Base-by-base conservation (phyloP, 148 eudicot species). In the Persicaria maculosa region DNA sequence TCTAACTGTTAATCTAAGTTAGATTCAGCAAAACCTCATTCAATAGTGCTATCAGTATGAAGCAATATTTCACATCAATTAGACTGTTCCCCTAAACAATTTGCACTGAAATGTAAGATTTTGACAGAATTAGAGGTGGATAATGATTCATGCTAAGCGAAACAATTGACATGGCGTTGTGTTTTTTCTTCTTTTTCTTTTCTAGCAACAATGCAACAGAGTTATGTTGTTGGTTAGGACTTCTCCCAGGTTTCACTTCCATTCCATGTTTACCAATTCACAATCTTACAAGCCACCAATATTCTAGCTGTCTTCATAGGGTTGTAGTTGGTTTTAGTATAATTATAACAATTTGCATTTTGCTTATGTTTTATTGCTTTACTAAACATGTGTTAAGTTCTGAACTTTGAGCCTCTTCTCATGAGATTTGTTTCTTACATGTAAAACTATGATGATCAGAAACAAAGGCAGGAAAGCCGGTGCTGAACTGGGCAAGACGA, bases 401-500 rank as follows among this genome's bases (percentile, higher is more conserved):
- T 22, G 36, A 9, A 59, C 20, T 59, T 10, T 2, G 7, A 59
- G 65, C 4, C 36, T 59, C 6, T 40, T 65, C 5, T 40, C 14
- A 1, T 36, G 36, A 43, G 6, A 40, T 46, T 40, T 65, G 70
- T 6, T 65, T 11, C 14, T 40, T 36, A 36, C 6, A 9, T 40
- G 2, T 36, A 4, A 36, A 36, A 6, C 7, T 65, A 36, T 20
- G 47, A 12, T 15, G 17, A 7, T 5, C 88, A 92, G 98, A 94
- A 84, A 81, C 91, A 8, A 88, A 88, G 83, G 86, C 82, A 7
- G 98, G 97, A 44, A 95, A 88, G 78, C 96, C 97, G 12, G 89
- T 86, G 67, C 76, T 92, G 78, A 91, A 85, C 79, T 95, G 96
- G 98, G 90, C 93, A 54, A 79, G 96, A 52, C 83, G 98, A 76